Base-by-base conservation (phyloP, 2,329 filamentous ascomycete species). In the Cytospora mali region DNA sequence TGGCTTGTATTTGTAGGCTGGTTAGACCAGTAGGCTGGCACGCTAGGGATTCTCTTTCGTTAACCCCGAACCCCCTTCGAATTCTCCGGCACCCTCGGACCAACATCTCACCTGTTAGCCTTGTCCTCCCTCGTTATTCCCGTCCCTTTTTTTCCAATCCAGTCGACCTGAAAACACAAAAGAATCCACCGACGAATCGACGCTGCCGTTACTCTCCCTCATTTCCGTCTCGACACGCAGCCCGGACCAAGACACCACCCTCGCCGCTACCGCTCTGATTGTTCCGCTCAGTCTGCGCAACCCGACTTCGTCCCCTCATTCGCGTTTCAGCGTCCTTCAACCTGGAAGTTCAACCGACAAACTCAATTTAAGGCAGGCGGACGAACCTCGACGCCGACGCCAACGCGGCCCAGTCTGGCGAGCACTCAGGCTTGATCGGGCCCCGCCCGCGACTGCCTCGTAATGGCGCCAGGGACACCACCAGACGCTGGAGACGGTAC, bases 401-500 rank as follows among this genome's bases (percentile, higher is more conserved):
- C 71, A 70, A 67, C 55, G 64, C 66, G 70, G 73, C 71, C 72
- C 72, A 75, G 70, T 71, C 76, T 79, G 78, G 77, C 75, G 75
- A 72, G 73, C 71, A 71, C 68, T 70, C 70, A 69, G 73, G 73
- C 74, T 69, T 76, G 72, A 77, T 74, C 77, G 77, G 78, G 77
- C 76, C 68, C 69, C 74, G 76, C 76, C 76, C 76, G 76, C 71
- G 69, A 72, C 68, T 68, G 69, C 68, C 68, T 68, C 69, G 71
- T 61, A 55, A 78, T 78, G 77, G 68, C 74, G 60, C 73, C 61
- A 54, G 42, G 27, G 54, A 64, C 61, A 42, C 50, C 55, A 54
- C 54, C 51, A 6, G 62, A 61, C 35, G 57, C 51, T 25, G 66
- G 57, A 23, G 59, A 65, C 14, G 56, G 64, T 42, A 56, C 62